Percentiles rank a stretch among this genome's conserved stretches.
phyloP scores from a whole-genome alignment of 495 filamentous ascomycete genomes.

The Aspergillus mulundensis region DNA sequence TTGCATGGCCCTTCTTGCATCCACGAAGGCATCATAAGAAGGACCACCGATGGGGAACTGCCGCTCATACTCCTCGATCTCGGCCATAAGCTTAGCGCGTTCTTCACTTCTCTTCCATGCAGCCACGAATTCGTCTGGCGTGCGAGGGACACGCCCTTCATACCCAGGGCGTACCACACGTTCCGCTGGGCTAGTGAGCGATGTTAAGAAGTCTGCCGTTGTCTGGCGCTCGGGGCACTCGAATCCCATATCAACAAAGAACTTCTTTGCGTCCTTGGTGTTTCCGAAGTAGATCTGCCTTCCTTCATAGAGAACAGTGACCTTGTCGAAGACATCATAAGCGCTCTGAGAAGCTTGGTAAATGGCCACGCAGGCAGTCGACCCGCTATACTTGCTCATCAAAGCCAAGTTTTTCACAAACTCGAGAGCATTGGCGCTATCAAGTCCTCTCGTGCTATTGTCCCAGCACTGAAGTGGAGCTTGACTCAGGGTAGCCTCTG shows the following conservation, averaged over 20 bases:
- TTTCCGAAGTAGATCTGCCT: slow-evolving; percentile 59
- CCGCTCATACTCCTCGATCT: slow-evolving; percentile 42
- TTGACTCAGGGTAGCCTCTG: slow-evolving; percentile 60
- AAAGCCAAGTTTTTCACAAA: slow-evolving; percentile 60
- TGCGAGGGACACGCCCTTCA: slow-evolving; percentile 57
- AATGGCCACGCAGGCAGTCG: slow-evolving; percentile 65
- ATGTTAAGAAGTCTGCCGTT: slow-evolving; percentile 64
- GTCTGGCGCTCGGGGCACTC: slow-evolving; percentile 51
- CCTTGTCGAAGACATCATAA: slow-evolving; percentile 60
- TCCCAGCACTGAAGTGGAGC: slow-evolving; percentile 74
- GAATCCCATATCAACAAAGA: slow-evolving; percentile 56
- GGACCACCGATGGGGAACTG: slow-evolving; percentile 21
- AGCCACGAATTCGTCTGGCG: slow-evolving; percentile 58
- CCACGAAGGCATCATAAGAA: slow-evolving; percentile 17
- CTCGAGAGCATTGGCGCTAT: slow-evolving; percentile 78
- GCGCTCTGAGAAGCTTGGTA: slow-evolving; percentile 82
- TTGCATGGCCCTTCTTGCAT: slow-evolving; percentile 8
- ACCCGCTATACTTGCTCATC: slow-evolving; percentile 64
- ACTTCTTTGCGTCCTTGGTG: slow-evolving; percentile 47
- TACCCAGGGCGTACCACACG: slow-evolving; percentile 53
- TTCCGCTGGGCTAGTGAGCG: slow-evolving; percentile 58
- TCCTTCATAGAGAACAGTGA: slow-evolving; percentile 55
- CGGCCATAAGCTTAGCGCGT: slow-evolving; percentile 37
- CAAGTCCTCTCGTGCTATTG: slow-evolving; percentile 78
- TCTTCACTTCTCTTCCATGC: slow-evolving; percentile 45